phyloP scores from a whole-genome alignment of 768 basidiomycete genomes.

The Xerocomellus chrysenteron region DNA sequence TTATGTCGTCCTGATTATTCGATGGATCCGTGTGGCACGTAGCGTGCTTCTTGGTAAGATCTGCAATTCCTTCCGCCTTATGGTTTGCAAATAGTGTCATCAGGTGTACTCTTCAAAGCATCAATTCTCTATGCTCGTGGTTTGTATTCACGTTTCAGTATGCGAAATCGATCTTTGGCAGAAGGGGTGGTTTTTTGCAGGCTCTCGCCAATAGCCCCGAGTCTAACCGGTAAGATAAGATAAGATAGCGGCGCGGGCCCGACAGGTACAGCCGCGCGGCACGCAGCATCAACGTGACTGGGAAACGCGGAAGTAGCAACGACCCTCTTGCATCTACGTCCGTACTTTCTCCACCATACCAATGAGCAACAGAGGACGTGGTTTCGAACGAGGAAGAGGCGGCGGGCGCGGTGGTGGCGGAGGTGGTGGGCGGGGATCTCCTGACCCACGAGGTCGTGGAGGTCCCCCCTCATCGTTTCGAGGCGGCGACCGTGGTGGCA shows the following conservation, averaged over 20 bases:
- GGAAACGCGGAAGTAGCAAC: neutral
- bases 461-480: slow-evolving; percentile 24
- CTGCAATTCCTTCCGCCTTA: neutral
- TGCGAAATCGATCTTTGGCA: neutral
- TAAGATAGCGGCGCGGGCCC: slow-evolving; percentile 13
- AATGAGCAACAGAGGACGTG: slow-evolving; percentile 43
- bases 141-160: neutral
- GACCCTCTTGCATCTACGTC: neutral
- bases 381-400: slow-evolving; percentile 39
- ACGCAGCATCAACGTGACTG: slow-evolving; percentile 24
- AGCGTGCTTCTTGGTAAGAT: neutral
- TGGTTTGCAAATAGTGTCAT: neutral
- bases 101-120: neutral
- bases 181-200: neutral
- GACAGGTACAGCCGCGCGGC: neutral
- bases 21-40: neutral
- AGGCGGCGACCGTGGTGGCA: slow-evolving; percentile 32
- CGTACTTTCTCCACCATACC: neutral
- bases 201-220: neutral
- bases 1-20: neutral
- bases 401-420: slow-evolving; percentile 33
- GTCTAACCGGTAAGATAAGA: slow-evolving; percentile 19
- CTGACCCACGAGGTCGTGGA: slow-evolving; percentile 27
- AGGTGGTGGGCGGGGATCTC: slow-evolving; percentile 35
- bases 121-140: neutral